Evolutionary conservation across 2,329 filamentous ascomycete species (phyloP).

Genomic region (Pseudogymnoascus sp.): DNA sequence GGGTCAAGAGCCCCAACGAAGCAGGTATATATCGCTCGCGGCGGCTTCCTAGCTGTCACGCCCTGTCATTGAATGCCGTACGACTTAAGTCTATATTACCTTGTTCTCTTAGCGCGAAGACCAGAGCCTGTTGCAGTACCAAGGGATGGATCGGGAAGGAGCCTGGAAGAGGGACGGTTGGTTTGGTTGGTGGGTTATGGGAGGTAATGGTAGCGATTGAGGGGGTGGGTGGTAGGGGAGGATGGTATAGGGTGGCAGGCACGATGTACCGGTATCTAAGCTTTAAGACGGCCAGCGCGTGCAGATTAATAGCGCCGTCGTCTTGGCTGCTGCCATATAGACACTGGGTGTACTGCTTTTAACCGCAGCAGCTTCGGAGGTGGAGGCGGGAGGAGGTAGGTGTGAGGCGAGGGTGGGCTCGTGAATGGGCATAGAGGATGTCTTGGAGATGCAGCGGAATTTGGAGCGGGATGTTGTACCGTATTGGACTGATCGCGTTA

Average conservation of each 20-base stretch:
- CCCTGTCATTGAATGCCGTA: not conserved
- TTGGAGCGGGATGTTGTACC: not conserved
- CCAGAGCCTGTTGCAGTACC: not conserved
- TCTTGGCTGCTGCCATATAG: not conserved
- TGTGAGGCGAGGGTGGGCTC: not conserved
- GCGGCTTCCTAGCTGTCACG: not conserved
- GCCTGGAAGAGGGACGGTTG: not conserved
- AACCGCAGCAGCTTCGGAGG: not conserved
- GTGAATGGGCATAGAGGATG: not conserved
- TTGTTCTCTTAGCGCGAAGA: not conserved
- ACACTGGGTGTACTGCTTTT: not conserved
- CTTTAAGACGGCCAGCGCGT: not conserved
- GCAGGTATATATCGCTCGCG: not conserved
- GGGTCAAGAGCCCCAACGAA: slow-evolving; percentile 3
- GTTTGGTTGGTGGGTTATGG: not conserved
- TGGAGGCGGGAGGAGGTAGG: not conserved
- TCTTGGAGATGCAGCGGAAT: not conserved
- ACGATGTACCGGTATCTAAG: not conserved
- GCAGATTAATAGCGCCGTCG: not conserved
- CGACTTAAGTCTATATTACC: not conserved
- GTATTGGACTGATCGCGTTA: not conserved
- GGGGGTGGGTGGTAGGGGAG: not conserved
- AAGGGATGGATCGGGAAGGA: not conserved
- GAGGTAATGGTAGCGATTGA: not conserved
- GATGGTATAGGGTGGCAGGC: not conserved